Evolutionary conservation across 495 filamentous ascomycete species (phyloP).

Genomic region (Pyrenopolyporus hunteri): DNA sequence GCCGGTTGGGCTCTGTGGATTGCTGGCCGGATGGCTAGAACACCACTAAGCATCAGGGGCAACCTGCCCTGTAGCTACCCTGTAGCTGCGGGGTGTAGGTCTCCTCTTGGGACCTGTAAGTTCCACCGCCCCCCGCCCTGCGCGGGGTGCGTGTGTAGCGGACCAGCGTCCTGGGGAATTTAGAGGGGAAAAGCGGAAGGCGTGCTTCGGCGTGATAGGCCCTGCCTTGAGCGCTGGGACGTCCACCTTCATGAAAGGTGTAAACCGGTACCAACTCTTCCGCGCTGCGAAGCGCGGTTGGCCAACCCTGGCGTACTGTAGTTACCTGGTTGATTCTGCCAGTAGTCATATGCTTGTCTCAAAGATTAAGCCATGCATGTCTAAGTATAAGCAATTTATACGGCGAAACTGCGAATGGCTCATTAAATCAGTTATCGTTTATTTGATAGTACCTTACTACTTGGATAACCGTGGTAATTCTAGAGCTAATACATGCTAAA

Average conservation of each 20-base stretch:
- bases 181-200: slow-evolving; percentile 8
- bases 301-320: slow-evolving; percentile 3
- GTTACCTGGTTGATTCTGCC: slow-evolving; percentile 10
- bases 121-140: not conserved
- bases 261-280: slow-evolving; percentile 2
- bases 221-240: not conserved
- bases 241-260: not conserved
- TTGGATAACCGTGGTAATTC: slow-evolving; percentile 11
- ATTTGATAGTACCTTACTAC: slow-evolving; percentile 12
- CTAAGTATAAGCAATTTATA: slow-evolving; percentile 11
- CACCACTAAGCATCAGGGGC: not conserved
- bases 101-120: slow-evolving; percentile 6
- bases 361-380: slow-evolving; percentile 12
- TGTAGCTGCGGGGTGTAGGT: not conserved
- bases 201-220: not conserved
- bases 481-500: slow-evolving; percentile 12
- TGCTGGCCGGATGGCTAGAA: not conserved
- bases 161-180: slow-evolving; percentile 1
- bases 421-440: slow-evolving; percentile 9
- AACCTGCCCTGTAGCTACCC: not conserved
- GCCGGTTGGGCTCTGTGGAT: slow-evolving; percentile 26
- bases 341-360: slow-evolving; percentile 11
- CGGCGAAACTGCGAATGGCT: slow-evolving; percentile 9
- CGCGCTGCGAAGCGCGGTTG: not conserved
- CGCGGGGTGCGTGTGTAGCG: not conserved